Evolutionary conservation across 495 filamentous ascomycete species (phyloP).

Genomic region (Podospora didyma): DNA sequence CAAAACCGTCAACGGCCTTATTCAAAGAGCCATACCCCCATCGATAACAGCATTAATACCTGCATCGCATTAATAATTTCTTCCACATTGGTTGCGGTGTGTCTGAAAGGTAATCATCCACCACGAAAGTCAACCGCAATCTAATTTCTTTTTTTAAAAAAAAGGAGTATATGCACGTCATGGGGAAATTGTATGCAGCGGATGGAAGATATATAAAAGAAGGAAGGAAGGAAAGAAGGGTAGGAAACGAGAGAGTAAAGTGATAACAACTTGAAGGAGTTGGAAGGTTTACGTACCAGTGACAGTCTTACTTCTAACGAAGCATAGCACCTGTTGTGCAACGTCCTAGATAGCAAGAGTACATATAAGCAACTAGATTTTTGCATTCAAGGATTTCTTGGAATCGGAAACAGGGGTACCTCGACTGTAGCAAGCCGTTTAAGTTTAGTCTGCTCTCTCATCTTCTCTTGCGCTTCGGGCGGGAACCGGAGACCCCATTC

Average conservation of each 20-base stretch:
- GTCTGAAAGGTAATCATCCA: too few relatives aligned
- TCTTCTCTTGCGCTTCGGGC: slow-evolving; percentile 36
- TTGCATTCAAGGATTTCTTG: background rate
- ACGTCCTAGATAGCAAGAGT: slow-evolving; percentile 30
- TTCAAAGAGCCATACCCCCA: slow-evolving; percentile 30
- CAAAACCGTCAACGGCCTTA: too few relatives aligned
- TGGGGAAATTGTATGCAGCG: too few relatives aligned
- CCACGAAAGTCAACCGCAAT: too few relatives aligned
- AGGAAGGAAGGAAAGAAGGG: too few relatives aligned
- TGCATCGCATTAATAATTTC: background rate
- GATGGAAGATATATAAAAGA: too few relatives aligned
- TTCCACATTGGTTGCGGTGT: too few relatives aligned
- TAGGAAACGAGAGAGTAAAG: background rate
- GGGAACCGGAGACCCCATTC: slow-evolving; percentile 53
- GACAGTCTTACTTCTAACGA: slow-evolving; percentile 36
- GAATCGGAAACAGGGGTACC: slow-evolving; percentile 16
- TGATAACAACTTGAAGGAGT: background rate
- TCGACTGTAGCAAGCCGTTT: slow-evolving; percentile 50
- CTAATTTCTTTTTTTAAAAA: too few relatives aligned
- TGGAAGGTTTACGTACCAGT: slow-evolving; percentile 20
- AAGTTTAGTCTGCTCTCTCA: slow-evolving; percentile 43
- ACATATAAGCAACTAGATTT: background rate
- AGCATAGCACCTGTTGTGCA: slow-evolving; percentile 42
- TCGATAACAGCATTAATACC: slow-evolving; percentile 43
- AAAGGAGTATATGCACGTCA: too few relatives aligned